Conservation (phyloP, 2,329 filamentous ascomycete genomes). For the Cladosporium sphaerospermum region DNA sequence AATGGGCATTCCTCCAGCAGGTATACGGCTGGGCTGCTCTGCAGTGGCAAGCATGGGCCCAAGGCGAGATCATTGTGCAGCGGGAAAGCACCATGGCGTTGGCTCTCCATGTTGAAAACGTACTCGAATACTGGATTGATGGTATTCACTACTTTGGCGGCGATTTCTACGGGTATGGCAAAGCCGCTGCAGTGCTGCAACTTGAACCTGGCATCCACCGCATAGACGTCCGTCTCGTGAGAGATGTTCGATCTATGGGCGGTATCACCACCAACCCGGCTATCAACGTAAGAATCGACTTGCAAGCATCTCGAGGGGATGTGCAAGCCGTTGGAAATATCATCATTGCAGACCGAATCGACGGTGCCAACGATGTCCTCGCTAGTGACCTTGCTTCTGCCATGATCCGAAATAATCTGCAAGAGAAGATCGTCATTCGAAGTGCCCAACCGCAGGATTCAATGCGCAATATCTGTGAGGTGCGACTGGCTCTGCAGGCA, state of each 20-base stretch:
- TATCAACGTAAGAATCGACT: slow-evolving; percentile 38
- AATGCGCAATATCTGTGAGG: slow-evolving; percentile 14
- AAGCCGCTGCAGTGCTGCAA: slow-evolving; percentile 45
- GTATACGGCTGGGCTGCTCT: slow-evolving; percentile 55
- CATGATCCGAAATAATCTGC: slow-evolving; percentile 40
- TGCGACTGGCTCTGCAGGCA: slow-evolving; percentile 11
- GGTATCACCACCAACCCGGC: slow-evolving; percentile 41
- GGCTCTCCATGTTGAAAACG: slow-evolving; percentile 41
- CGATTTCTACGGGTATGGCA: slow-evolving; percentile 49
- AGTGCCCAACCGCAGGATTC: slow-evolving; percentile 12
- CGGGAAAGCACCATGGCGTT: slow-evolving; percentile 29
- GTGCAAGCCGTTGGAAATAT: slow-evolving; percentile 30
- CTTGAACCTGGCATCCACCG: slow-evolving; percentile 45
- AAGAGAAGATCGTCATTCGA: slow-evolving; percentile 18
- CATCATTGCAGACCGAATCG: slow-evolving; percentile 47
- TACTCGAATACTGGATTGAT: slow-evolving; percentile 51
- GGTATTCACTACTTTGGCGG: slow-evolving; percentile 50
- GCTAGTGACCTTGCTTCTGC: slow-evolving; percentile 45
- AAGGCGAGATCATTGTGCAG: slow-evolving; percentile 42
- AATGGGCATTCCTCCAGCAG: slow-evolving; percentile 48
- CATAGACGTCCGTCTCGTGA: slow-evolving; percentile 48
- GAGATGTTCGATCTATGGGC: slow-evolving; percentile 53
- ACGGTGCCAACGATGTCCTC: slow-evolving; percentile 34
- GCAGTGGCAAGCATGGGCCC: slow-evolving; percentile 54
- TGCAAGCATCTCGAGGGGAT: slow-evolving; percentile 22